Percentiles rank a stretch among this genome's conserved stretches.
phyloP scores from a whole-genome alignment of 352 stramenopile species.

The Phytophthora capsici region DNA sequence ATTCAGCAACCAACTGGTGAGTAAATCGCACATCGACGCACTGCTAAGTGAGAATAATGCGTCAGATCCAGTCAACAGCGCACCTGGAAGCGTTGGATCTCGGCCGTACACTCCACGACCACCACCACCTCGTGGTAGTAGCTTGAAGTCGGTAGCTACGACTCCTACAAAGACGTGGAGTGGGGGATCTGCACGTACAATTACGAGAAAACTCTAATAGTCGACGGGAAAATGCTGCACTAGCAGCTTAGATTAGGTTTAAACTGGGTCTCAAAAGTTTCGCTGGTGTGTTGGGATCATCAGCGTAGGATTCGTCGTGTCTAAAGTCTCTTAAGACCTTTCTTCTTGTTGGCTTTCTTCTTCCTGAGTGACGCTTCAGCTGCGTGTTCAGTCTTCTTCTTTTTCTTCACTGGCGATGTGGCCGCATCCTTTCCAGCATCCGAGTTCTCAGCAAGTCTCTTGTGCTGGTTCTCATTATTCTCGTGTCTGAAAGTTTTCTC shows the following conservation, averaged over 20 bases:
- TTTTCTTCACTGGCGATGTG: conserved; percentile 45
- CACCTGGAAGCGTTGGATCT: conserved; percentile 14
- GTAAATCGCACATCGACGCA: conserved; percentile 53
- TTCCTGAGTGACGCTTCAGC: conserved; percentile 53
- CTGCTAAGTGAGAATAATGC: conserved; percentile 12
- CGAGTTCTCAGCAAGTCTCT: conserved; percentile 25
- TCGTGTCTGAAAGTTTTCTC: conserved; percentile 1
- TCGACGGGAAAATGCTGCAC: conserved; percentile 13
- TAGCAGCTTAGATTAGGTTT: conserved; percentile 39
- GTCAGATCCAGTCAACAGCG: not conserved
- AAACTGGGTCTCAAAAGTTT: conserved; percentile 25
- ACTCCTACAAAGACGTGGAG: not conserved
- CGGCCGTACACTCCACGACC: conserved; percentile 26
- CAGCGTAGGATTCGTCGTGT: not conserved
- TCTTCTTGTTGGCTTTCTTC: conserved; percentile 77
- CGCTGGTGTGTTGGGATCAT: conserved; percentile 1
- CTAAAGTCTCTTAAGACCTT: conserved; percentile 72
- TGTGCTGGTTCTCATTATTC: conserved; percentile 16
- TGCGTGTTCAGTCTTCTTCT: conserved; percentile 49
- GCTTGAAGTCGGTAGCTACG: conserved; percentile 5
- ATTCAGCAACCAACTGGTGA: conserved; percentile 76
- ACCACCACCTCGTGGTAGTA: conserved; percentile 11
- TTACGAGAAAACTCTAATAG: not conserved
- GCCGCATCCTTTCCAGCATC: conserved; percentile 19
- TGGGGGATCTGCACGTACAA: not conserved